These are phyloP conservation scores for Aspergillus novoparasiticus DNA, from an alignment of 2,329 filamentous ascomycete genomes.

Conservation along the genomic window DNA sequence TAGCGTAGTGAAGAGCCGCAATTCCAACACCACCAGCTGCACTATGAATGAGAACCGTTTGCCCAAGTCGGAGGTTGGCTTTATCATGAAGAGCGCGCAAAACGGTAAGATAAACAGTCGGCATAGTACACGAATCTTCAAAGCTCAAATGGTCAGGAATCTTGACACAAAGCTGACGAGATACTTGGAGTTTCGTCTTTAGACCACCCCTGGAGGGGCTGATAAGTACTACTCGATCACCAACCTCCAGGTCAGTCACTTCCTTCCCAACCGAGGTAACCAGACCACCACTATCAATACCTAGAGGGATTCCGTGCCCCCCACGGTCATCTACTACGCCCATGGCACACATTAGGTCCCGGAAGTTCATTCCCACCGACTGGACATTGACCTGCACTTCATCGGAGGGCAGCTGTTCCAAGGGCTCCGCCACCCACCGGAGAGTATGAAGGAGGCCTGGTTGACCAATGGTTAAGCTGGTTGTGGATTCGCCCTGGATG, in stretches of 20 bases:
- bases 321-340: background rate
- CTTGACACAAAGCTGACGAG: background rate
- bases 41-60: background rate
- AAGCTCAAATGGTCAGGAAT: background rate
- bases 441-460: too few species aligned
- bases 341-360: too few species aligned
- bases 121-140: background rate
- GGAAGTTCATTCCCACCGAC: too few species aligned
- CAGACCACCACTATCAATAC: background rate
- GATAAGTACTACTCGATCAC: slow-evolving; percentile 4
- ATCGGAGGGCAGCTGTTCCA: too few species aligned
- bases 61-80: background rate
- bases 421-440: too few species aligned
- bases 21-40: background rate
- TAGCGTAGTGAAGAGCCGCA: background rate
- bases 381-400: too few species aligned
- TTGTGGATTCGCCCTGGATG: too few species aligned
- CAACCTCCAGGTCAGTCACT: background rate
- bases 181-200: background rate
- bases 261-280: background rate
- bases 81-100: background rate
- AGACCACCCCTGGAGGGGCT: background rate
- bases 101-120: background rate
- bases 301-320: background rate
- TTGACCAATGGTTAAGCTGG: too few species aligned